Base-by-base conservation (phyloP, 176 grass and related monocot genomes). In the Carex cristatella region DNA sequence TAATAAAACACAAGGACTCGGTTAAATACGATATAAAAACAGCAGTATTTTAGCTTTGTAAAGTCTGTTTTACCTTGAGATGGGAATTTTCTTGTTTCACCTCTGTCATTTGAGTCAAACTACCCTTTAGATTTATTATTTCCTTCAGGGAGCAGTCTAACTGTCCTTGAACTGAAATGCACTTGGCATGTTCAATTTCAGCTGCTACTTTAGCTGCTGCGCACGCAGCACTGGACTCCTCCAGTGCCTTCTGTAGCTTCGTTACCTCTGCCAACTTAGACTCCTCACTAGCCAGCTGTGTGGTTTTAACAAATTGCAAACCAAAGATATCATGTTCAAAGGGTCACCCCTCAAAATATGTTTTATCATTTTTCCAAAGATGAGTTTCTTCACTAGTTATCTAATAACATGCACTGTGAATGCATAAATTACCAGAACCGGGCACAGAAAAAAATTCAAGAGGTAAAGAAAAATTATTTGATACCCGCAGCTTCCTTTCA, bases 401-500 rank as follows among this genome's bases (percentile, higher is more conserved):
- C 46, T 54, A 77, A 16, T 32, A 28, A 51, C 15, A 73, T 44
- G 44, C 40, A 56, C 19, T 56, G 13, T 33, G 11, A 78, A 57
- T 33, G 12, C 35, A 88, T 51, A 87, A 58, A 79, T 18, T 59
- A 33, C 9, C 48, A 4, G 38, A 40, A 49, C 48, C 9, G 40
- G 8, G 15, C 37, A 78, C 69, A 49, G 15, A 5, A 44, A 62
- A 46, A 4, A 35, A 40, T 77, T 75, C 23, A 77, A 44, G 46
- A 54, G 28, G 32, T 42, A 37, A 82, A 7, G 40, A 76, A 27
- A 44, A 79, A 86, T 33, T 74, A 72, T 67, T 81, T n/a, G 23
- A 88, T 89, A 95, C 96, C 69, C 96, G 88, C 56, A 95, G 61
- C 80, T 92, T 95, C 76, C 88, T 95, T 87, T 98, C 96, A 15